Percentiles rank a stretch among this genome's conserved stretches.
Evolutionary conservation across 495 filamentous ascomycete genomes (phyloP).

Genomic region (Penicillium coprophilum): DNA sequence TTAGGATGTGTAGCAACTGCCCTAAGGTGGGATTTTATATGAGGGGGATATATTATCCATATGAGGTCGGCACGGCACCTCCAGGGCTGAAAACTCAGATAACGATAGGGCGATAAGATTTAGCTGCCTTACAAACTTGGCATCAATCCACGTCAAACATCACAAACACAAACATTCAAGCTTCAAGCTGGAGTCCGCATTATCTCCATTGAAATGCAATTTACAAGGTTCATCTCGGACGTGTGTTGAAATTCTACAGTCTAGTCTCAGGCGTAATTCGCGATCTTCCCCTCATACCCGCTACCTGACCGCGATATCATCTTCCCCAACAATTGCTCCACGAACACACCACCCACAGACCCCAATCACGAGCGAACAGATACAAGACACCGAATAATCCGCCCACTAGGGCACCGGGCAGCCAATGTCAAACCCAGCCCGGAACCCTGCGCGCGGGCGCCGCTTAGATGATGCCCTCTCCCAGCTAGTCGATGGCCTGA

Average conservation of each 20-base stretch:
- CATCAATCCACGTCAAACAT: conserved; percentile 16
- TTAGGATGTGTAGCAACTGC: not conserved
- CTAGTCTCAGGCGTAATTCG: not conserved
- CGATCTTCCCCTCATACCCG: not conserved
- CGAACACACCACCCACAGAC: not conserved
- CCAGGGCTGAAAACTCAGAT: too few relatives aligned
- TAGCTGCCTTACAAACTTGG: not conserved
- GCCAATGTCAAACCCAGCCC: conserved; percentile 37
- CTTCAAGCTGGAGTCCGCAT: conserved; percentile 8
- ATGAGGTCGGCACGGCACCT: too few relatives aligned
- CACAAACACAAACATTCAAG: conserved; percentile 21
- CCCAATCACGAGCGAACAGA: not conserved
- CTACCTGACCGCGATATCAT: not conserved
- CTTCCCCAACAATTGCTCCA: conserved; percentile 4
- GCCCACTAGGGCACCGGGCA: conserved; percentile 13
- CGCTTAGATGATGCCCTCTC: conserved; percentile 58
- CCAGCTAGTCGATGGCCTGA: conserved; percentile 53
- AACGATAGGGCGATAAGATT: conserved; percentile 9
- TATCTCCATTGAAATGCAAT: not conserved
- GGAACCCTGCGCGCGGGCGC: conserved; percentile 38
- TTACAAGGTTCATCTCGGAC: not conserved
- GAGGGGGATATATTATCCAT: too few relatives aligned
- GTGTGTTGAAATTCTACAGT: not conserved
- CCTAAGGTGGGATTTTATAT: not conserved
- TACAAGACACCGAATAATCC: not conserved